Evolutionary conservation across 257 asterid genomes (phyloP).

Genomic region (Dorcoceras hygrometricum): DNA sequence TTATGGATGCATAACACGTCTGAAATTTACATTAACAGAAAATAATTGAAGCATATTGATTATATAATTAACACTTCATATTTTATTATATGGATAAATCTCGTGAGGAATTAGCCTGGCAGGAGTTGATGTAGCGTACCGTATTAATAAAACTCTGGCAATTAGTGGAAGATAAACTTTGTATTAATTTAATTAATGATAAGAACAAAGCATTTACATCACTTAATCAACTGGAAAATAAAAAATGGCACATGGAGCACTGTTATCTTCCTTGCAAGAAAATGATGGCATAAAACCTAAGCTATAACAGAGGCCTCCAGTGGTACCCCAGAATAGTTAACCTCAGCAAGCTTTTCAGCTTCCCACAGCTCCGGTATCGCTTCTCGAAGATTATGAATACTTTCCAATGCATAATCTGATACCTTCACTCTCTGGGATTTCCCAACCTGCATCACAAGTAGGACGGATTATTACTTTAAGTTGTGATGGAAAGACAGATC

Average conservation of each 20-base stretch:
- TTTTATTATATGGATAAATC: too few species aligned
- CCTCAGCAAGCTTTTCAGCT: constrained; percentile 55
- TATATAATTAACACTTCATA: too few species aligned
- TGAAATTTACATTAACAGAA: too few species aligned
- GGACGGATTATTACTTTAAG: background rate
- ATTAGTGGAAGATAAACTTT: constrained; percentile 27
- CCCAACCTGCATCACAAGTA: constrained; percentile 53
- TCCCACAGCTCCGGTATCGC: constrained; percentile 94
- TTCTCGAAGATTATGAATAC: constrained; percentile 84
- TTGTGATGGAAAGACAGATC: background rate
- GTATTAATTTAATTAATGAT: constrained; percentile 27
- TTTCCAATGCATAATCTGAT: constrained; percentile 86
- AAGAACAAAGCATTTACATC: constrained; percentile 37
- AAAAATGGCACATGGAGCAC: constrained; percentile 22
- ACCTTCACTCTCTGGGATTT: constrained; percentile 81
- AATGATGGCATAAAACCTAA: constrained; percentile 32
- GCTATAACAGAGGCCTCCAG: constrained; percentile 90
- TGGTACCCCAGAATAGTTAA: constrained; percentile 59
- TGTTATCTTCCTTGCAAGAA: constrained; percentile 12
- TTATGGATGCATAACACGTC: too few species aligned
- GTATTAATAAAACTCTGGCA: background rate
- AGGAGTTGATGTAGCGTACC: background rate
- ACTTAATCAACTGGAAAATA: constrained; percentile 8
- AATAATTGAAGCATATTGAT: too few species aligned
- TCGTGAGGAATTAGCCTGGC: too few species aligned